These are phyloP conservation scores for Yamadazyma scolyti DNA, from an alignment of 805 yeast genomes.

Conservation along the genomic window DNA sequence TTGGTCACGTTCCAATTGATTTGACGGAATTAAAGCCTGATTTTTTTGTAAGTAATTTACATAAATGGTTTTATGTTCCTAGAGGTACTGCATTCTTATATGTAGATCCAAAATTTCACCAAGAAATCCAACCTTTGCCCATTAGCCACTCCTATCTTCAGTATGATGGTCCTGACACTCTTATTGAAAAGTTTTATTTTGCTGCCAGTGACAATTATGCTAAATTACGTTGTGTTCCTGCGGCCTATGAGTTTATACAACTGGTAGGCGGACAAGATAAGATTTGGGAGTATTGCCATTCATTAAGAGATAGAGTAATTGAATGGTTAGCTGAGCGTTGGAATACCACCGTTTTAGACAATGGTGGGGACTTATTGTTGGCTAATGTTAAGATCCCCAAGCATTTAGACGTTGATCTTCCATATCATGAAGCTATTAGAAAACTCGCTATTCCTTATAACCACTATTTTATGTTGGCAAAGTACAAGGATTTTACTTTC, in stretches of 20 bases:
- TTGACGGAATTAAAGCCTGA: constrained; percentile 49
- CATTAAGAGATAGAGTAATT: constrained; percentile 36
- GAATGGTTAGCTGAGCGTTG: constrained; percentile 11
- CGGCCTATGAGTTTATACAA: constrained; percentile 54
- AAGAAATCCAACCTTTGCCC: constrained; percentile 52
- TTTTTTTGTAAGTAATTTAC: constrained; percentile 58
- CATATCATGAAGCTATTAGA: background rate
- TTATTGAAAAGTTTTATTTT: constrained; percentile 46
- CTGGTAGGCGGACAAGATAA: constrained; percentile 59
- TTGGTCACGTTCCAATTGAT: constrained; percentile 50
- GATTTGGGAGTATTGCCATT: constrained; percentile 45
- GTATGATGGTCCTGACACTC: constrained; percentile 20
- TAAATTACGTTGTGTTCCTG: constrained; percentile 35
- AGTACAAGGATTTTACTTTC: constrained; percentile 15
- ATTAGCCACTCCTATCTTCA: constrained; percentile 46
- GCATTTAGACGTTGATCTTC: background rate
- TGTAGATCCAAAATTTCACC: constrained; percentile 50
- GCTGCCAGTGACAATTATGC: constrained; percentile 51
- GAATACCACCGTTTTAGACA: constrained; percentile 6
- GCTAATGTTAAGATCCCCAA: constrained; percentile 9
- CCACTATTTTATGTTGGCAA: constrained; percentile 2
- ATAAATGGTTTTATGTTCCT: constrained; percentile 66
- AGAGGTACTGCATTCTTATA: constrained; percentile 58
- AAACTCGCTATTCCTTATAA: background rate
- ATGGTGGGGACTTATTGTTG: constrained; percentile 5